Evolutionary conservation across 176 grass and related monocot genomes (phyloP).

Genomic region (Pharus latifolius): DNA sequence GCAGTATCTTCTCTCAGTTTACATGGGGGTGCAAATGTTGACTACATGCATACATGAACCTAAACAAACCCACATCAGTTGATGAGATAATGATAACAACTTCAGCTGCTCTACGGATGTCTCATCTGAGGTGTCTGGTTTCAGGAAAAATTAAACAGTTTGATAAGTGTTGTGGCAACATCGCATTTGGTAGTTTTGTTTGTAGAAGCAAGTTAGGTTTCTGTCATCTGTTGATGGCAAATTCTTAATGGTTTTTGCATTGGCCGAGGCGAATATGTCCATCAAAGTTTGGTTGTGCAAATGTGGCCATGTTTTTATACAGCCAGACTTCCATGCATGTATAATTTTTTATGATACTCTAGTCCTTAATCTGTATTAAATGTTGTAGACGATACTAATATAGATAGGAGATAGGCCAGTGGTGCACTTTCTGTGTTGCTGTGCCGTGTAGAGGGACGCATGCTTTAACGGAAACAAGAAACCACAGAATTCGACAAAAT

Average conservation of each 20-base stretch:
- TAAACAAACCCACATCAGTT: background rate
- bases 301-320: too few relatives aligned
- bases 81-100: constrained; percentile 10
- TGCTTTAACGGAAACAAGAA: constrained; percentile 29
- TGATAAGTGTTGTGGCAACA: background rate
- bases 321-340: too few relatives aligned
- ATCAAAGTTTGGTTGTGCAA: too few relatives aligned
- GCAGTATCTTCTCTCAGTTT: background rate
- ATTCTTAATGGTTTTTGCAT: too few relatives aligned
- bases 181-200: background rate
- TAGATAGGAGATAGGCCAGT: too few relatives aligned
- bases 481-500: constrained; percentile 18
- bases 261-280: too few relatives aligned
- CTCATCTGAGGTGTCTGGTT: constrained; percentile 4
- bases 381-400: too few relatives aligned
- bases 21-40: background rate
- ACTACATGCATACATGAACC: background rate
- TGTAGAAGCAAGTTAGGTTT: constrained; percentile 18
- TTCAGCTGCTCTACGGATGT: background rate
- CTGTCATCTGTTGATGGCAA: background rate
- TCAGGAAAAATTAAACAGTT: constrained; percentile 15
- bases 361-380: too few relatives aligned
- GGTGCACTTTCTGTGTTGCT: constrained; percentile 1
- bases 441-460: constrained; percentile 22
- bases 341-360: too few relatives aligned